Evolutionary conservation across 768 basidiomycete species (phyloP).

Genomic region (Serendipita sp.): DNA sequence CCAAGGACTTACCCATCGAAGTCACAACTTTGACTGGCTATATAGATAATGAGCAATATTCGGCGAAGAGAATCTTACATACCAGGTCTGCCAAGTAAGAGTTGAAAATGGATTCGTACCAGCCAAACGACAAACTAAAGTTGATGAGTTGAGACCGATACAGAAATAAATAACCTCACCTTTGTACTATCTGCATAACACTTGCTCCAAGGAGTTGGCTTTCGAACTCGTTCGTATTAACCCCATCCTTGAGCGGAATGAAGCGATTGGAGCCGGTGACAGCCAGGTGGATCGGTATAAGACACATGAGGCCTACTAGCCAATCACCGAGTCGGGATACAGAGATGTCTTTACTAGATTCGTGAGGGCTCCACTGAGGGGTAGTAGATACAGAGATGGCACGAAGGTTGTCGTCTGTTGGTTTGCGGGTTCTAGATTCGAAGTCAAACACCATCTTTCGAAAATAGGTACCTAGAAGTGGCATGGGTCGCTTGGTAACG

Average conservation of each 20-base stretch:
- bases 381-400: constrained; percentile 21
- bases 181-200: constrained; percentile 29
- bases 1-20: constrained; percentile 34
- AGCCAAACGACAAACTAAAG: constrained; percentile 35
- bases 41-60: background rate
- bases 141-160: background rate
- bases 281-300: constrained; percentile 51
- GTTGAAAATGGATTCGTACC: constrained; percentile 49
- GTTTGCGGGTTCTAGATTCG: constrained; percentile 36
- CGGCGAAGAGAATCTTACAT: background rate
- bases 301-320: constrained; percentile 42
- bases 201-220: constrained; percentile 41
- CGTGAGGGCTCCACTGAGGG: constrained; percentile 14
- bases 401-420: constrained; percentile 30
- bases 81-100: constrained; percentile 47
- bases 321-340: constrained; percentile 40
- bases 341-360: background rate
- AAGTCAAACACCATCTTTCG: constrained; percentile 30
- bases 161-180: background rate
- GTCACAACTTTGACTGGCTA: constrained; percentile 50
- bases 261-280: constrained; percentile 45
- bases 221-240: constrained; percentile 36
- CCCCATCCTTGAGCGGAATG: constrained; percentile 43
- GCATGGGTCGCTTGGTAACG: constrained; percentile 25
- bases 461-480: constrained; percentile 29